phyloP scores from a whole-genome alignment of 2,329 filamentous ascomycete species.

The Zopfia rhizophila region DNA sequence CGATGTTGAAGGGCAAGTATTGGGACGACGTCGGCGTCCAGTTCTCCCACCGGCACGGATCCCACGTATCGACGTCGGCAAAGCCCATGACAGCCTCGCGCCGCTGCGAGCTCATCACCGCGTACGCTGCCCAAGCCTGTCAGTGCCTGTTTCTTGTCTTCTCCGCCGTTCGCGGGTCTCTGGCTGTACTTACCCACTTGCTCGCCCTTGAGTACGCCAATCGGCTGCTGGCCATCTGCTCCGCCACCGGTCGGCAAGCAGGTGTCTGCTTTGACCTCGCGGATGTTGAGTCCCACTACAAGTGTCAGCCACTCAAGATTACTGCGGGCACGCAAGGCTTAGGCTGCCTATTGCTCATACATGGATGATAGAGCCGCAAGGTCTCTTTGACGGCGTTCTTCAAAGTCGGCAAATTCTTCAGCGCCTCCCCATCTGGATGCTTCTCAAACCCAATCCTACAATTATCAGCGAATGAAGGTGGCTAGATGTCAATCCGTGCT shows the following conservation, averaged over 20 bases:
- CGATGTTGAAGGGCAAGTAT: constrained; percentile 26
- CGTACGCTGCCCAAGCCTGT: constrained; percentile 2
- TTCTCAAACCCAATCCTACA: no score
- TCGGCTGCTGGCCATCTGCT: constrained; percentile 19
- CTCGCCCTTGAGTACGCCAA: constrained; percentile 30
- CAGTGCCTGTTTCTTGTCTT: background rate
- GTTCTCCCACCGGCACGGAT: constrained; percentile 31
- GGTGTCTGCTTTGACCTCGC: constrained; percentile 25
- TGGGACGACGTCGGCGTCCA: constrained; percentile 11
- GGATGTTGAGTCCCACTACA: constrained; percentile 20
- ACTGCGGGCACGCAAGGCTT: no score
- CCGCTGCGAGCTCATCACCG: constrained; percentile 20
- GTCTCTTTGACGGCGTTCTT: no score
- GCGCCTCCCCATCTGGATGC: no score
- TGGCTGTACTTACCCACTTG: constrained; percentile 18
- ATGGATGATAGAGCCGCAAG: no score
- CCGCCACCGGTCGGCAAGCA: constrained; percentile 32
- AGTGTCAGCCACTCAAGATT: no score
- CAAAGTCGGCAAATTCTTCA: no score
- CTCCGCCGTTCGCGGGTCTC: background rate
- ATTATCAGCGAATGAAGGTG: no score
- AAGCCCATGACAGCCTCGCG: constrained; percentile 32
- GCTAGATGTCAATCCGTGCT: no score
- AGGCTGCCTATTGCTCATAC: no score
- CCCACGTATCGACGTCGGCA: constrained; percentile 30